phyloP scores from a whole-genome alignment of 179 eudicot genomes.

The Silene noctiflora region DNA sequence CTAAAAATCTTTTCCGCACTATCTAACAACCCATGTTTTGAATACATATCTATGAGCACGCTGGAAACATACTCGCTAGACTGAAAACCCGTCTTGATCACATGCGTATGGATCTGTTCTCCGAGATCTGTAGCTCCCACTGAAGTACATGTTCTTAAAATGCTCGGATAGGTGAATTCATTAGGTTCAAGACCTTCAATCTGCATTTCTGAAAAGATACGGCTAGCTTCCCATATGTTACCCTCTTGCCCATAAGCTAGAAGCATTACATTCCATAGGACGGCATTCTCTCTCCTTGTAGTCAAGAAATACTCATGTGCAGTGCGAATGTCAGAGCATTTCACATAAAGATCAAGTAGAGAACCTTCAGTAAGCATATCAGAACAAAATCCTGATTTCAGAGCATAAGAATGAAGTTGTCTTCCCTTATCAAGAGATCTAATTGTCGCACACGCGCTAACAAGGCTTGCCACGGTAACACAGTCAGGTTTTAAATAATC shows the following conservation, averaged over 20 bases:
- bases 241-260: constrained; percentile 82
- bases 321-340: constrained; percentile 69
- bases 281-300: constrained; percentile 59
- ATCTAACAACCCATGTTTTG: constrained; percentile 37
- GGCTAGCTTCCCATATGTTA: constrained; percentile 32
- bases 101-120: constrained; percentile 44
- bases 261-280: constrained; percentile 90
- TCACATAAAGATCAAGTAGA: constrained; percentile 89
- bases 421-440: constrained; percentile 65
- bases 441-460: constrained; percentile 66
- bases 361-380: constrained; percentile 92
- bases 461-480: constrained; percentile 77
- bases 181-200: constrained; percentile 46
- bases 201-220: constrained; percentile 48
- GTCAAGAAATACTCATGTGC: constrained; percentile 62
- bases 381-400: constrained; percentile 71
- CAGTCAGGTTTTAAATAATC: constrained; percentile 70
- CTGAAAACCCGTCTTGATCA: constrained; percentile 44
- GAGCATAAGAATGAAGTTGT: constrained; percentile 78
- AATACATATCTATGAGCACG: constrained; percentile 49
- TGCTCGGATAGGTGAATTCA: constrained; percentile 47
- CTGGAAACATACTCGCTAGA: constrained; percentile 41
- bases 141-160: constrained; percentile 41
- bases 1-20: constrained; percentile 39
- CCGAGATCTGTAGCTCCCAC: constrained; percentile 43